Conservation (phyloP, 2,329 filamentous ascomycete species). For the Claviceps sp. region DNA sequence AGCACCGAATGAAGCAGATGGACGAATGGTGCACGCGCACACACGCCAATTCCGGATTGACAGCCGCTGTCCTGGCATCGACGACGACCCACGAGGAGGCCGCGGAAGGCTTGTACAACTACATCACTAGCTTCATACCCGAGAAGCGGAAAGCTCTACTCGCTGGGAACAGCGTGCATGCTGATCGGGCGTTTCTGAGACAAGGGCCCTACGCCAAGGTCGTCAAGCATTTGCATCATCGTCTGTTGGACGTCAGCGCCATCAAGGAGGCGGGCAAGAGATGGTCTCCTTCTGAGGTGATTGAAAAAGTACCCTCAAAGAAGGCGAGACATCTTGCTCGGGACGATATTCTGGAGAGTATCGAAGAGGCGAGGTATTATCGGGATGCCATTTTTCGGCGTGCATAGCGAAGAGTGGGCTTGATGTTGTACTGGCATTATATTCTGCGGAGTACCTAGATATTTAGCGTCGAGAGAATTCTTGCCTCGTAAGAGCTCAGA, state of each 20-base stretch:
- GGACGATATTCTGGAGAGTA: conserved; percentile 89
- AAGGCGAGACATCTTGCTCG: conserved; percentile 66
- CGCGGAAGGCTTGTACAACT: conserved; percentile 58
- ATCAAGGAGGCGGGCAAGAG: conserved; percentile 81
- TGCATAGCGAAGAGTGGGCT: conserved; percentile 8
- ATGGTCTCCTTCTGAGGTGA: conserved; percentile 45
- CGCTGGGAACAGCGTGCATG: conserved; percentile 88
- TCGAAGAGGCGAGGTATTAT: conserved; percentile 81
- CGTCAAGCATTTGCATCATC: conserved; percentile 69
- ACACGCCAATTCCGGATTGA: conserved; percentile 72
- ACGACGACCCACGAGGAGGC: conserved; percentile 59
- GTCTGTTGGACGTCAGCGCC: conserved; percentile 81
- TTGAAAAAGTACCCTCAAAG: conserved; percentile 56
- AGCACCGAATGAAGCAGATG: conserved; percentile 61
- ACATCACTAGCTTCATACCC: conserved; percentile 62
- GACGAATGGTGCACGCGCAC: conserved; percentile 78
- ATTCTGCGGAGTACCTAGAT: no score
- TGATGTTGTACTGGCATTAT: no score
- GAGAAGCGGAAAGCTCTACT: conserved; percentile 54
- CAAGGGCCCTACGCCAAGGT: conserved; percentile 61
- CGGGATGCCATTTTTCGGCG: conserved; percentile 51
- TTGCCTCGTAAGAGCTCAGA: no score
- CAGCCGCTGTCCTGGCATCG: conserved; percentile 59
- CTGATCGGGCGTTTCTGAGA: conserved; percentile 69
- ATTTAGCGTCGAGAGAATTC: no score